Evolutionary conservation across 2,329 filamentous ascomycete species (phyloP), one percentile per base, ranked within the genome.

Genomic region (Trichoderma atroviride): DNA sequence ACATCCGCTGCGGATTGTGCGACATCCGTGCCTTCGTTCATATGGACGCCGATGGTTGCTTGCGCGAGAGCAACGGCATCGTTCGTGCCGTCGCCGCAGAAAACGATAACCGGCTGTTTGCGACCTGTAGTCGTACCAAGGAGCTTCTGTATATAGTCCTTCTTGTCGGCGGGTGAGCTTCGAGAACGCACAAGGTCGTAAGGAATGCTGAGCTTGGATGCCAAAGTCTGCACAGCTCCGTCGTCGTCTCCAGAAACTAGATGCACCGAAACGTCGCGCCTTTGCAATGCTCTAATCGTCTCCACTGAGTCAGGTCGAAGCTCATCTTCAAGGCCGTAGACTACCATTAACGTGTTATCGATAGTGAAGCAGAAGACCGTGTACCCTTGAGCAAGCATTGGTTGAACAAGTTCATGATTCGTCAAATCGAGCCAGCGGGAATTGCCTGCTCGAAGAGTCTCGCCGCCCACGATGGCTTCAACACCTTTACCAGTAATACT

Each of bases 81-180:
- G 76, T 95, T 95, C 14, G 91, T 93, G 1, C 92, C 92, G 73
- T 95, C 92, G 43, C 92, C 92, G 62, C 87, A 85, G 78, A 95
- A 94, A 9, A 94, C 78, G n/a, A 92, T 85, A 1, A 85, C 78
- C 0, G 79, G 74, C 60, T 75, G 72, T 43, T 74, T 74, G 6
- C 35, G 33, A 16, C 73, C 71, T 16, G 50, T 52, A 2, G 66
- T 31, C 2, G 59, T 62, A 9, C 58, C 71, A 5, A 81, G 77
- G 5, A 86, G 78, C 0, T 61, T 60, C 22, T 80, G 75, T 62
- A 86, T 78, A 70, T 86, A 85, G 0, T 71, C 77, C n/a, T 80
- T 55, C 73, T 87, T 87, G 69, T 85, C 82, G 1, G 76, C 77
- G 0, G 85, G 85, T 0, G 79, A 79, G 74, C 80, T 82, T 13